Evolutionary conservation across 108 stramenopile species (phyloP).

Genomic region (Skeletonema tropicum): DNA sequence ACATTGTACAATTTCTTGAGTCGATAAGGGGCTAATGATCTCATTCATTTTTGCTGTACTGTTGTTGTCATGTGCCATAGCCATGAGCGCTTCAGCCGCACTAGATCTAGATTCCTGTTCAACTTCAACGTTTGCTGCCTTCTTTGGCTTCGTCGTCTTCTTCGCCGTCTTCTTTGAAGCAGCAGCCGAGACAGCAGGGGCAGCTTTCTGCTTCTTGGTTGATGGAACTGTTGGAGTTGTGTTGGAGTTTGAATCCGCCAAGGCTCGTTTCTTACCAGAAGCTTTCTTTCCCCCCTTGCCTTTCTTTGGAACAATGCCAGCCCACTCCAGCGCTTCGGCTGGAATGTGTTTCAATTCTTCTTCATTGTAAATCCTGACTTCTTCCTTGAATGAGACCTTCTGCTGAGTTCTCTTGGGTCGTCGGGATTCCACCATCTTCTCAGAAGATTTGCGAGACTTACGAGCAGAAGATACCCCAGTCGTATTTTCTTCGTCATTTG

Average conservation of each 20-base stretch:
- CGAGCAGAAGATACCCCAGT: constrained; percentile 13
- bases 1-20: constrained; percentile 29
- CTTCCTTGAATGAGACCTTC: constrained; percentile 7
- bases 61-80: neutral
- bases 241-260: constrained; percentile 27
- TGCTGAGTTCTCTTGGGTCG: constrained; percentile 28
- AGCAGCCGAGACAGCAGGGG: neutral
- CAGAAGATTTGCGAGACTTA: constrained; percentile 11
- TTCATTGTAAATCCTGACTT: constrained; percentile 27
- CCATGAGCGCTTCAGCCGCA: neutral
- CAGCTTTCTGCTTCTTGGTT: constrained; percentile 13
- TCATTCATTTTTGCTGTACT: constrained; percentile 11
- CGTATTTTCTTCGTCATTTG: neutral
- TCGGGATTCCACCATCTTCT: constrained; percentile 3
- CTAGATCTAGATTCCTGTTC: neutral
- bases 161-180: neutral
- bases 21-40: constrained; percentile 16
- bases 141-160: neutral
- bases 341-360: constrained; percentile 48
- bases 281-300: neutral
- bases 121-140: neutral
- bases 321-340: constrained; percentile 43
- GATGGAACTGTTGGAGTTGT: neutral
- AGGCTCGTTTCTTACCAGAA: constrained; percentile 35
- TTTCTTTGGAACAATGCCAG: constrained; percentile 33